A percentile compares a stretch with the other conserved stretches of the same genome.
phyloP scores from a whole-genome alignment of 495 filamentous ascomycete genomes.

The Penicillium samsonianum region DNA sequence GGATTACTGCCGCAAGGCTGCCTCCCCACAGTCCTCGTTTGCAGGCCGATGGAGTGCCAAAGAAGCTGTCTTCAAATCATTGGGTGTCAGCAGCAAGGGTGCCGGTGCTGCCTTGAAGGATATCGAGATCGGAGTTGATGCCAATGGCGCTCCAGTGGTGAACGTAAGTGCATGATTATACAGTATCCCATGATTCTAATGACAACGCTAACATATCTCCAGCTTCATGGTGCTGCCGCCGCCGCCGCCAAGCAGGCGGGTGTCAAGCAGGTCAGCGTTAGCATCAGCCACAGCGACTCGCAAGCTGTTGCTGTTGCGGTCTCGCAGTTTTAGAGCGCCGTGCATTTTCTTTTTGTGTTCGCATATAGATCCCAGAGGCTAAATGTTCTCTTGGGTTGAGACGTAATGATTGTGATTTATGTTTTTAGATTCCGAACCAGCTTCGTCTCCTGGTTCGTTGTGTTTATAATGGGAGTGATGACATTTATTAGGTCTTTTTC shows the following conservation, averaged over 20 bases:
- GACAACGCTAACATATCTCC: constrained; percentile 39
- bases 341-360: constrained; percentile 7
- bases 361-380: constrained; percentile 15
- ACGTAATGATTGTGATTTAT: constrained; percentile 39
- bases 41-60: constrained; percentile 96
- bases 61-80: constrained; percentile 96
- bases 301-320: constrained; percentile 94
- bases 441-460: constrained; percentile 35
- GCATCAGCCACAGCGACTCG: constrained; percentile 89
- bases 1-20: constrained; percentile 78
- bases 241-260: constrained; percentile 78
- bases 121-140: constrained; percentile 84
- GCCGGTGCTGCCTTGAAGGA: constrained; percentile 88
- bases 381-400: constrained; percentile 20
- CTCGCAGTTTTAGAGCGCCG: constrained; percentile 58
- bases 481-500: constrained; percentile 24
- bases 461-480: constrained; percentile 39
- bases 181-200: background rate
- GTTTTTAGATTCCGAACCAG: constrained; percentile 28
- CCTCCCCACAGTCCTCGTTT: constrained; percentile 78
- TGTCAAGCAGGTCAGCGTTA: constrained; percentile 83
- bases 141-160: constrained; percentile 79
- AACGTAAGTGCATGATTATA: constrained; percentile 60
- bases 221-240: constrained; percentile 82
- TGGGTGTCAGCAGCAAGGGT: constrained; percentile 85